Conservation (phyloP, 371 early-diverging fungal genomes). For the Coemansia linderi region DNA sequence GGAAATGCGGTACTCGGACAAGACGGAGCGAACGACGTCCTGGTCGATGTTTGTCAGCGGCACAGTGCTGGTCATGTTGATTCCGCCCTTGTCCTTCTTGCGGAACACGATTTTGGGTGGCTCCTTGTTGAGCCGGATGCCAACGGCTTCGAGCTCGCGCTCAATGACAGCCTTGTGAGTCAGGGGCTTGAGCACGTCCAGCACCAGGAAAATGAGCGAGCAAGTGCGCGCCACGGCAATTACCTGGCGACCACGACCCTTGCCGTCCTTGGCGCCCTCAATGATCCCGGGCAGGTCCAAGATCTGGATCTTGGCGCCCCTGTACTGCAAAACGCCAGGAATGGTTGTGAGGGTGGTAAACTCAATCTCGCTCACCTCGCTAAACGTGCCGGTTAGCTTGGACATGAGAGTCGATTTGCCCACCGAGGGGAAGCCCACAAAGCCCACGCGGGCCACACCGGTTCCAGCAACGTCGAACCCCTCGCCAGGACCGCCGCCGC, state of each 20-base stretch:
- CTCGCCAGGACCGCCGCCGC: conserved; percentile 82
- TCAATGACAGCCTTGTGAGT: conserved; percentile 95
- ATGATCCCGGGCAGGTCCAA: conserved; percentile 73
- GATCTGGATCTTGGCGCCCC: conserved; percentile 94
- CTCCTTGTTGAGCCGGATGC: conserved; percentile 95
- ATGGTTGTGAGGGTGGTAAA: conserved; percentile 99
- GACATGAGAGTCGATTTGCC: conserved; percentile 98
- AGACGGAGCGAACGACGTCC: conserved; percentile 84
- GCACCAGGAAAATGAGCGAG: conserved; percentile 89
- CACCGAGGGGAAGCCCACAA: conserved; percentile 94
- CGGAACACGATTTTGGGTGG: conserved; percentile 95
- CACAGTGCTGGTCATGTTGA: conserved; percentile 87
- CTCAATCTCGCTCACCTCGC: conserved; percentile 97
- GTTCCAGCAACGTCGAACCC: conserved; percentile 97
- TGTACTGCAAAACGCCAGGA: conserved; percentile 91
- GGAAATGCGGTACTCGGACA: conserved; percentile 90
- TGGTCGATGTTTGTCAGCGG: conserved; percentile 81
- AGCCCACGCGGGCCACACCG: conserved; percentile 96
- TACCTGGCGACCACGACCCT: conserved; percentile 96
- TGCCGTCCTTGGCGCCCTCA: conserved; percentile 95
- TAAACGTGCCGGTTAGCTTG: conserved; percentile 96
- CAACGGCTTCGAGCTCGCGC: conserved; percentile 97
- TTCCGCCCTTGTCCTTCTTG: conserved; percentile 94
- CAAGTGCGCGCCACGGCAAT: conserved; percentile 95
- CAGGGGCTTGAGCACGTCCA: conserved; percentile 96